Percentiles rank a stretch among this genome's conserved stretches.
phyloP scores from a whole-genome alignment of 2,329 filamentous ascomycete genomes.

The Hypoxylon sp. region DNA sequence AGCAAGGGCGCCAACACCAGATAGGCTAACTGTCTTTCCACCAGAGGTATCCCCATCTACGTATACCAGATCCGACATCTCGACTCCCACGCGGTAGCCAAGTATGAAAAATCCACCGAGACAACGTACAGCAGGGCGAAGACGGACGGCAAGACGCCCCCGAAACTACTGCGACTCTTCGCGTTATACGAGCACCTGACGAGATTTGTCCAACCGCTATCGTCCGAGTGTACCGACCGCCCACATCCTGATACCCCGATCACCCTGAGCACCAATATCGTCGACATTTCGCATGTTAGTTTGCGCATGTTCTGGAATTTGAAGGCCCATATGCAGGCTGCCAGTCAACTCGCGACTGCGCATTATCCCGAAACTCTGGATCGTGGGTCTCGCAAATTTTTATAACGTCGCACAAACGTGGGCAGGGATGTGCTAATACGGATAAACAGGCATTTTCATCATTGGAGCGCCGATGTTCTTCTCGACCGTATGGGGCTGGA shows the following conservation, averaged over 20 bases:
- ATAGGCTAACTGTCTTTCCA: slow-evolving; percentile 16
- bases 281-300: slow-evolving; percentile 90
- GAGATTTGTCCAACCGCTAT: slow-evolving; percentile 87
- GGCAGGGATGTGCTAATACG: slow-evolving; percentile 19
- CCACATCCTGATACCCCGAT: slow-evolving; percentile 85
- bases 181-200: slow-evolving; percentile 95
- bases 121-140: slow-evolving; percentile 71
- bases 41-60: slow-evolving; percentile 90
- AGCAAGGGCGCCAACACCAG: background rate
- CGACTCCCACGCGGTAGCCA: slow-evolving; percentile 83
- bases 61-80: slow-evolving; percentile 89
- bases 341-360: slow-evolving; percentile 87
- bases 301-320: slow-evolving; percentile 97
- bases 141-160: slow-evolving; percentile 75
- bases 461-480: slow-evolving; percentile 94
- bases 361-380: slow-evolving; percentile 97
- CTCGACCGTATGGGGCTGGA: slow-evolving; percentile 93
- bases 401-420: background rate
- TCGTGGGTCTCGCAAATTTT: slow-evolving; percentile 64
- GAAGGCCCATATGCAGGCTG: slow-evolving; percentile 93
- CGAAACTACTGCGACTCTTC: slow-evolving; percentile 87
- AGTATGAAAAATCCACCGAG: slow-evolving; percentile 78
- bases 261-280: slow-evolving; percentile 93
- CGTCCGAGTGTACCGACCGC: slow-evolving; percentile 80
- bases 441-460: slow-evolving; percentile 68